phyloP scores from a whole-genome alignment of 1,139 yeast species.

The Yamadazyma pseudoaaseri region DNA sequence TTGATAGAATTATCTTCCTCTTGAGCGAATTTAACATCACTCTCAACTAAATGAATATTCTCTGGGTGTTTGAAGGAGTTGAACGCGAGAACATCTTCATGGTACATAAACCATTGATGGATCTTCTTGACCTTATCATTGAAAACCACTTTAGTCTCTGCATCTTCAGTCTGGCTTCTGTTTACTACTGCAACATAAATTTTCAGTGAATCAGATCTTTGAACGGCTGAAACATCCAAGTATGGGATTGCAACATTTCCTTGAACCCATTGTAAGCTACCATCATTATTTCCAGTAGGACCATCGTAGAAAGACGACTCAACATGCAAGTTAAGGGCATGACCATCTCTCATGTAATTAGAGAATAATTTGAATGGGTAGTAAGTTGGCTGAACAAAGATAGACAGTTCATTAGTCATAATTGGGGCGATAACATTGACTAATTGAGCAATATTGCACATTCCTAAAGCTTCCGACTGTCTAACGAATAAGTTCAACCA shows the following conservation, averaged over 20 bases:
- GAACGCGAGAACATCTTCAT: conserved; percentile 23
- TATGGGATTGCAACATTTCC: conserved; percentile 21
- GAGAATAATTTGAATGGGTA: conserved; percentile 25
- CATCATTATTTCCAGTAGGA: conserved; percentile 20
- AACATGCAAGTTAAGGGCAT: conserved; percentile 25
- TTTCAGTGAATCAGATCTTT: conserved; percentile 12
- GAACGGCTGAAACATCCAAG: conserved; percentile 17
- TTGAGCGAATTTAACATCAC: conserved; percentile 6
- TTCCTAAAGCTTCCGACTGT: conserved; percentile 25
- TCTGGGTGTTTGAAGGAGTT: conserved; percentile 21
- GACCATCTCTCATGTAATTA: conserved; percentile 27
- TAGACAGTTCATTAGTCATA: conserved; percentile 22
- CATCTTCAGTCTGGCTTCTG: conserved; percentile 20
- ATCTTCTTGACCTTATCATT: conserved; percentile 13
- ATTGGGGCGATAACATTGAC: conserved; percentile 35
- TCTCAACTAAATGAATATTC: conserved; percentile 9
- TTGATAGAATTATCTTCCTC: conserved; percentile 4
- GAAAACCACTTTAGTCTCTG: conserved; percentile 18
- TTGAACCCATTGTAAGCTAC: conserved; percentile 20
- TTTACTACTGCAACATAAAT: conserved; percentile 26
- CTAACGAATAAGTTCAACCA: conserved; percentile 32
- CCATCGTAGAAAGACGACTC: conserved; percentile 24
- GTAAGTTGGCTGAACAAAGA: conserved; percentile 28
- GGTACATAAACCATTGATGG: conserved; percentile 20
- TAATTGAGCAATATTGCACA: conserved; percentile 32